These are phyloP conservation scores for Paracamarosporium sp. DNA, from an alignment of 2,329 filamentous ascomycete species.

Conservation along the genomic window DNA sequence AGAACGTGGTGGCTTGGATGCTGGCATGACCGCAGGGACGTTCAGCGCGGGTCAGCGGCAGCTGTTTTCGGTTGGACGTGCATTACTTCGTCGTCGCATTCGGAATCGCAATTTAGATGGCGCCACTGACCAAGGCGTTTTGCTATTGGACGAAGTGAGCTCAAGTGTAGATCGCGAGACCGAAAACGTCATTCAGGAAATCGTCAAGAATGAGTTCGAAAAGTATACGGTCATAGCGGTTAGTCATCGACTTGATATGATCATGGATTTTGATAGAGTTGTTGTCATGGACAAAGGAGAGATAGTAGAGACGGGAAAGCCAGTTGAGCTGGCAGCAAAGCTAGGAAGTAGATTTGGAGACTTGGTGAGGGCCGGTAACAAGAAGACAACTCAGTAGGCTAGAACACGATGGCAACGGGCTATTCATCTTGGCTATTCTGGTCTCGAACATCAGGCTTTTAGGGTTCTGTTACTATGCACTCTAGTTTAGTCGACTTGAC, in stretches of 20 bases:
- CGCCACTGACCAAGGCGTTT: slow-evolving; percentile 16
- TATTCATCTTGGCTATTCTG: no score
- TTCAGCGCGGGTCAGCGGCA: slow-evolving; percentile 61
- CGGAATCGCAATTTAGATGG: slow-evolving; percentile 6
- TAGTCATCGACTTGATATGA: slow-evolving; percentile 24
- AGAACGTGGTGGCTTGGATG: slow-evolving; percentile 15
- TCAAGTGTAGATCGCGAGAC: slow-evolving; percentile 62
- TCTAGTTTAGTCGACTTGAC: no score
- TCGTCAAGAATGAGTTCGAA: slow-evolving; percentile 59
- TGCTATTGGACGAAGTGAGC: slow-evolving; percentile 27
- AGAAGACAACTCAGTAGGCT: neutral
- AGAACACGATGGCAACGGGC: neutral
- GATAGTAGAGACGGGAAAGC: slow-evolving; percentile 48
- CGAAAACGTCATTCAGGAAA: slow-evolving; percentile 61
- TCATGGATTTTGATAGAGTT: slow-evolving; percentile 30
- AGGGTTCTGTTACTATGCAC: no score
- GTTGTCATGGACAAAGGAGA: slow-evolving; percentile 47
- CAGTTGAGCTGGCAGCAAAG: slow-evolving; percentile 7
- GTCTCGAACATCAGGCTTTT: no score
- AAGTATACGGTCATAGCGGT: slow-evolving; percentile 31
- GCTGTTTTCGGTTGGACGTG: slow-evolving; percentile 65
- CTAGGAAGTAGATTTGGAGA: slow-evolving; percentile 11
- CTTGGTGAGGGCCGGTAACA: slow-evolving; percentile 10
- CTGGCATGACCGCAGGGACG: slow-evolving; percentile 8
- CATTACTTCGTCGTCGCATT: slow-evolving; percentile 50